Evolutionary conservation across 441 rosid species (phyloP).

Genomic region (Daphne laureola): DNA sequence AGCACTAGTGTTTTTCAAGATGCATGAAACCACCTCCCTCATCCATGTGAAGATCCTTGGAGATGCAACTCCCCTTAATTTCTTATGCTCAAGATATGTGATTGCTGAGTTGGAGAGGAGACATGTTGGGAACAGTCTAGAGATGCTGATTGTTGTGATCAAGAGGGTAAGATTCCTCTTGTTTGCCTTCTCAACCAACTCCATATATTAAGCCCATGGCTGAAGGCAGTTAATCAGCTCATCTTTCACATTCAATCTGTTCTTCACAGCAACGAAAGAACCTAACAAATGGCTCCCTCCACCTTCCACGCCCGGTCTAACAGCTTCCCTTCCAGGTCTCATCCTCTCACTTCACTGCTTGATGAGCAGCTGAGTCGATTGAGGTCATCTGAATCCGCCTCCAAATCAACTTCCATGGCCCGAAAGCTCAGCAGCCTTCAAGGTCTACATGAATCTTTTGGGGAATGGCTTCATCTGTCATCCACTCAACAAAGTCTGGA

Average conservation of each 20-base stretch:
- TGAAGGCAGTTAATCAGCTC: not conserved
- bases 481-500: slow-evolving; percentile 8
- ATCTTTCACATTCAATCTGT: not conserved
- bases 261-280: not conserved
- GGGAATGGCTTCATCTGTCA: slow-evolving; percentile 27
- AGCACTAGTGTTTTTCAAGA: too few relatives aligned
- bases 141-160: too few relatives aligned
- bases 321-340: slow-evolving; percentile 41
- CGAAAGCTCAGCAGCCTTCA: slow-evolving; percentile 18
- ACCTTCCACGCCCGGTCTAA: slow-evolving; percentile 28
- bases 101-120: too few relatives aligned
- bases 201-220: not conserved
- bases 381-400: slow-evolving; percentile 20
- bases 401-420: slow-evolving; percentile 20
- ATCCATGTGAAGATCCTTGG: too few relatives aligned
- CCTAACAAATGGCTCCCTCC: slow-evolving; percentile 20
- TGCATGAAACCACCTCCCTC: too few relatives aligned
- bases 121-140: too few relatives aligned
- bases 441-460: slow-evolving; percentile 31
- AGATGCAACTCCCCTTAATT: too few relatives aligned
- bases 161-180: slow-evolving; percentile 1
- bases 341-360: slow-evolving; percentile 24
- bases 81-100: too few relatives aligned
- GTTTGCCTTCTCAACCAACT: not conserved
- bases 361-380: slow-evolving; percentile 28